These are phyloP conservation scores for Rosa chinensis DNA, from an alignment of 306 rosid genomes.

Conservation along the genomic window DNA sequence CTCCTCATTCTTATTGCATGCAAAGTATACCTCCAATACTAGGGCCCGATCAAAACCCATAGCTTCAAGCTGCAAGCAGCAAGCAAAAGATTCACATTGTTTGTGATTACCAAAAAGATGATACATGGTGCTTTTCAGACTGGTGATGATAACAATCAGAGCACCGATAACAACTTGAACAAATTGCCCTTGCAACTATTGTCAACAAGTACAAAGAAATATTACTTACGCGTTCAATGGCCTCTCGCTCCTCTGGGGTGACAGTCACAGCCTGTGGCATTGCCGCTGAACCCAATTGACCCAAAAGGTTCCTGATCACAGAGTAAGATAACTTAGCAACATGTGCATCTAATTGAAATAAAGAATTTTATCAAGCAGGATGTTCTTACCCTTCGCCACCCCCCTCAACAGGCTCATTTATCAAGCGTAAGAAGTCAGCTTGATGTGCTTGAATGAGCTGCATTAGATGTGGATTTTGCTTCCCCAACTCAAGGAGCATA, in stretches of 20 bases:
- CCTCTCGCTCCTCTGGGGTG: conserved; percentile 47
- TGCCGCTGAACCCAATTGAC: conserved; percentile 39
- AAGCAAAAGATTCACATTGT: neutral
- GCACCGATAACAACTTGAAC: neutral
- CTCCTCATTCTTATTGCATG: conserved; percentile 82
- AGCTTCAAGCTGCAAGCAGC: conserved; percentile 65
- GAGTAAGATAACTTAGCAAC: neutral
- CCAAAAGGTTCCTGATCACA: conserved; percentile 31
- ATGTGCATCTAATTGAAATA: neutral
- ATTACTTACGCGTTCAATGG: conserved; percentile 42
- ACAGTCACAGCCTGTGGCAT: conserved; percentile 49
- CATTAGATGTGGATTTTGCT: conserved; percentile 45
- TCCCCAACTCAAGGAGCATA: conserved; percentile 49
- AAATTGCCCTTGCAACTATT: neutral
- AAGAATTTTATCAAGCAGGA: neutral
- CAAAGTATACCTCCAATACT: conserved; percentile 77
- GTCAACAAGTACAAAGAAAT: neutral
- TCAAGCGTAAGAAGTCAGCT: conserved; percentile 45
- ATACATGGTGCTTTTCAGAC: neutral
- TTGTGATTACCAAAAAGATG: neutral
- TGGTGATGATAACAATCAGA: neutral
- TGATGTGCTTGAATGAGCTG: conserved; percentile 49
- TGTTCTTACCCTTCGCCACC: conserved; percentile 38
- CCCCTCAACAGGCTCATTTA: conserved; percentile 46
- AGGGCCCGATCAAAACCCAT: conserved; percentile 80